Percentiles rank a stretch among this genome's conserved stretches.
Conservation (phyloP, 2,329 filamentous ascomycete genomes). For the Talaromyces piceae region DNA sequence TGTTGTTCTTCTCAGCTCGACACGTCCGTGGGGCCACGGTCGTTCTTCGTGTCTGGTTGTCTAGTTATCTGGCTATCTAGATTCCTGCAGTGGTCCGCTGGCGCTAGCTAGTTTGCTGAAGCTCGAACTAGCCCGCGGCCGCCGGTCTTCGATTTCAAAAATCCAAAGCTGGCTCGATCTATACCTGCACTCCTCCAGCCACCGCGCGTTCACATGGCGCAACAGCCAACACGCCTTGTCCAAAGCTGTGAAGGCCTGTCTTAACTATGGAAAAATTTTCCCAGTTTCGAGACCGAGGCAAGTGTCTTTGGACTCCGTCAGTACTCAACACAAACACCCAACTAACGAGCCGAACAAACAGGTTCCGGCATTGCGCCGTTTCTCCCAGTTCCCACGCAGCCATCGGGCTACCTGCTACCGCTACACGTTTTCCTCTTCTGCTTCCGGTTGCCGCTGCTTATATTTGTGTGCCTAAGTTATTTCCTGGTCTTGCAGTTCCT, state of each 20-base stretch:
- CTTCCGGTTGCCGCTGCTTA: slow-evolving; percentile 70
- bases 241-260: not conserved
- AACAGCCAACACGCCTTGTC: not conserved
- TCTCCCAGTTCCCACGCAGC: slow-evolving; percentile 66
- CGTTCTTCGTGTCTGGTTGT: not conserved
- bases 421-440: slow-evolving; percentile 67
- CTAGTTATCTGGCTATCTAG: not conserved
- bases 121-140: not conserved
- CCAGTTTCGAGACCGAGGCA: slow-evolving; percentile 85
- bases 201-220: not conserved
- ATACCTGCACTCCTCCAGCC: not conserved
- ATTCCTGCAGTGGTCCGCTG: not conserved
- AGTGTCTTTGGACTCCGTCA: slow-evolving; percentile 7
- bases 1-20: too few relatives aligned
- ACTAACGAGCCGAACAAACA: slow-evolving; percentile 29
- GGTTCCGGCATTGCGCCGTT: slow-evolving; percentile 96
- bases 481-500: slow-evolving; percentile 78
- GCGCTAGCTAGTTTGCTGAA: not conserved
- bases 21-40: not conserved
- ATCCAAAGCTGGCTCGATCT: too few relatives aligned
- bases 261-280: slow-evolving; percentile 85
- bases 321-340: not conserved
- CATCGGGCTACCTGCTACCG: slow-evolving; percentile 55
- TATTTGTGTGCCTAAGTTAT: slow-evolving; percentile 61
- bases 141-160: too few relatives aligned